Conservation (phyloP, 148 eudicot genomes). For the Rhododendron simsii region DNA sequence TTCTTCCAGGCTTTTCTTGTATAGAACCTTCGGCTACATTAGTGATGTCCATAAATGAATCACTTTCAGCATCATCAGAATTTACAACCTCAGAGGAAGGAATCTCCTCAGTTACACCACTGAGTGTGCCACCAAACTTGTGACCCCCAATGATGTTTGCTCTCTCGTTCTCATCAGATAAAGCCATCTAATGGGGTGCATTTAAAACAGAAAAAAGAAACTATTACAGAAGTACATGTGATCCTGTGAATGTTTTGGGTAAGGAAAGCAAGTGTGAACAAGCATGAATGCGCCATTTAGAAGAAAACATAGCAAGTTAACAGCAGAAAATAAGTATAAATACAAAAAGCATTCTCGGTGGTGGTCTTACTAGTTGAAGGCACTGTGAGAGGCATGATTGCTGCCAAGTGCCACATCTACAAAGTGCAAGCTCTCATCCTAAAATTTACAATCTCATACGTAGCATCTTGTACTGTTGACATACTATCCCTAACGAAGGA, state of each 20-base stretch:
- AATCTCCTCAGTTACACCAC: constrained; percentile 39
- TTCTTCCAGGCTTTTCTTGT: constrained; percentile 17
- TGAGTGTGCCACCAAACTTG: constrained; percentile 19
- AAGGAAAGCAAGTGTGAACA: not conserved
- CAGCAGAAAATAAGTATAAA: not conserved
- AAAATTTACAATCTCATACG: not conserved
- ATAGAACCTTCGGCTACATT: constrained; percentile 8
- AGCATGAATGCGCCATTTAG: not conserved
- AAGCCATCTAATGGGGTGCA: constrained; percentile 30
- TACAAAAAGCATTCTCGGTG: not conserved
- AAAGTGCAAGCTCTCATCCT: not conserved
- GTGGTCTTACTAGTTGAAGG: not conserved
- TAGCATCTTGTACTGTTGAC: not conserved
- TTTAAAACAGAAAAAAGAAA: not conserved
- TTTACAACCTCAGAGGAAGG: constrained; percentile 60
- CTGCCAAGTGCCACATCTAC: not conserved
- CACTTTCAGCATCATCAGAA: constrained; percentile 35
- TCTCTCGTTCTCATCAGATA: constrained; percentile 28
- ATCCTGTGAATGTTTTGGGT: not conserved
- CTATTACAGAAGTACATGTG: not conserved
- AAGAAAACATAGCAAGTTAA: not conserved
- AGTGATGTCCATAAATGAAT: constrained; percentile 12
- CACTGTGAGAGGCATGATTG: not conserved
- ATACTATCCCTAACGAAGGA: not conserved
- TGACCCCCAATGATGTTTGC: constrained; percentile 39